Base-by-base conservation (phyloP, 805 yeast species). In the Priceomyces medius region DNA sequence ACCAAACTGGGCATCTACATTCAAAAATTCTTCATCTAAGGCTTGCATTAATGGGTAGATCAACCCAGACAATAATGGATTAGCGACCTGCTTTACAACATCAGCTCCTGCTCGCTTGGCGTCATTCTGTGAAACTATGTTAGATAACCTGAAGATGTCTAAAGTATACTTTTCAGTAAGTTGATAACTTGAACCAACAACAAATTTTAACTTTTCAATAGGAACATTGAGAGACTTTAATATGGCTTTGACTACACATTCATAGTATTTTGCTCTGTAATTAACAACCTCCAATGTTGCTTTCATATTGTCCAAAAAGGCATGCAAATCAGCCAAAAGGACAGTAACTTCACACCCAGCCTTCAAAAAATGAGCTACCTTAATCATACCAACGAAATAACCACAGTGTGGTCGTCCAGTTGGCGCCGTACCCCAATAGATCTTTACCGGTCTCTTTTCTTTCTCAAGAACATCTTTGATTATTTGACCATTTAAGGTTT, bases 371-470 rank as follows among this genome's bases (percentile, higher is more conserved):
- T 93, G 90, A 2, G 98, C 98, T 53, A 93, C 68, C 65, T 93
- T 91, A 47, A 95, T 85, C 98, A 93, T 91, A 40, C 98, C 93
- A 28, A 93, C 99, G 59, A 93, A 88, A 76, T 93, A 93, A 39
- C 98, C 99, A 72, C 97, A 90, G 69, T 93, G 99, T 34, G 98
- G 97, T 67, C 80, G 87, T 40, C 99, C 99, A 3, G 99, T 93
- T 46, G 99, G 98, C 6, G 99, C 99, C 16, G 98, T 90, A 52
- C 99, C 99, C 98, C 97, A 93, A 80, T 93, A 93, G 58, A 93
- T 68, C 57, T 81, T 85, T 51, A 95, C 66, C 10, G 93, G 87
- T 55, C 95, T 81, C 55, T 88, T 80, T 57, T 88, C 85, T 41
- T 77, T 83, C 59, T 86, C 93, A 46, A 90, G 71, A 24, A 88